Conservation (phyloP, 495 filamentous ascomycete genomes). For the Neurospora sp. region DNA sequence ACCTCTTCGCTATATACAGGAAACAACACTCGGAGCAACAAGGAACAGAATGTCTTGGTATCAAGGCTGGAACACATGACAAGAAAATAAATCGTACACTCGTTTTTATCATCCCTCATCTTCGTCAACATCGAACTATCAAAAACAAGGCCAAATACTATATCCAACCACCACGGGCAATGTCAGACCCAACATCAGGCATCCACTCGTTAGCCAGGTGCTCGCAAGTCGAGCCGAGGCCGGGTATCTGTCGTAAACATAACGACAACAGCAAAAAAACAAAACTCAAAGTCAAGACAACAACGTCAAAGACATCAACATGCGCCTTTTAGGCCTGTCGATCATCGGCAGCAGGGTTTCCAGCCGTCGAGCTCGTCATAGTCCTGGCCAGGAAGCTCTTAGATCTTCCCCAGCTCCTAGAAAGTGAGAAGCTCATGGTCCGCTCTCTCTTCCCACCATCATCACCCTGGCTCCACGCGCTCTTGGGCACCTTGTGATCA, state of each 20-base stretch:
- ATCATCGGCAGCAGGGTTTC: background rate
- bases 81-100: background rate
- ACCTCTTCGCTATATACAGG: background rate
- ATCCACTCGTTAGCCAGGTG: background rate
- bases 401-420: slow-evolving; percentile 32
- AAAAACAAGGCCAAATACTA: background rate
- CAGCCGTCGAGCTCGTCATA: slow-evolving; percentile 4
- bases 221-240: background rate
- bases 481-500: slow-evolving; percentile 30
- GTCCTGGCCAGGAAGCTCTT: slow-evolving; percentile 7
- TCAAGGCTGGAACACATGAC: background rate
- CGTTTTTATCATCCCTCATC: background rate
- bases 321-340: background rate
- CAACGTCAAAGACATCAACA: slow-evolving; percentile 1
- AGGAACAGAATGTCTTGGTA: background rate
- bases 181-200: background rate
- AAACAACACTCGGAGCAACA: background rate
- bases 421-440: slow-evolving; percentile 31
- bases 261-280: background rate
- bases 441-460: slow-evolving; percentile 21
- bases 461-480: slow-evolving; percentile 33
- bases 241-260: background rate
- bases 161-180: background rate
- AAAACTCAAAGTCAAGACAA: background rate
- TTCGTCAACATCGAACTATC: background rate